phyloP scores from a whole-genome alignment of 202 grass and related monocot genomes.

The Setaria italica region DNA sequence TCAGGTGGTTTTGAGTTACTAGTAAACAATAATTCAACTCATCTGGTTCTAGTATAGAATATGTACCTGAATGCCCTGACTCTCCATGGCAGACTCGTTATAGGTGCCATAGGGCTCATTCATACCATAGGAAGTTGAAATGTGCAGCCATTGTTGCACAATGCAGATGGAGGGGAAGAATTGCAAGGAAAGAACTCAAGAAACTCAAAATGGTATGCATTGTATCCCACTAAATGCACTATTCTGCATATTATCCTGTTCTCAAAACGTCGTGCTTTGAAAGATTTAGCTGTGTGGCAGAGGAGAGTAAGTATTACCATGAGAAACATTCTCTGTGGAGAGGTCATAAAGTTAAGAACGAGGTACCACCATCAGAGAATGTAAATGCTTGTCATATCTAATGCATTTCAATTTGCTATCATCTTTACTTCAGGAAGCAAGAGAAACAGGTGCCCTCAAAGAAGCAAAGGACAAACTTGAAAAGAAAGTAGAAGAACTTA shows the following conservation, averaged over 20 bases:
- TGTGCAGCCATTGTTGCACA: slow-evolving; percentile 81
- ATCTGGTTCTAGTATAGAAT: slow-evolving; percentile 28
- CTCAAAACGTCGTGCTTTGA: background rate
- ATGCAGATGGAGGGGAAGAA: slow-evolving; percentile 94
- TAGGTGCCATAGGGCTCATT: slow-evolving; percentile 76
- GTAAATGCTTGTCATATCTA: slow-evolving; percentile 35
- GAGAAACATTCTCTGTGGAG: background rate
- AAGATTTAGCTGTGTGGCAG: background rate
- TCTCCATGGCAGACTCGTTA: slow-evolving; percentile 72
- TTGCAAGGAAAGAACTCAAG: slow-evolving; percentile 92
- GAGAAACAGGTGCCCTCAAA: slow-evolving; percentile 98
- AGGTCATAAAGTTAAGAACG: slow-evolving; percentile 18
- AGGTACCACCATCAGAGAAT: background rate
- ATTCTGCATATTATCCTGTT: slow-evolving; percentile 1
- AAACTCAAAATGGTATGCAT: slow-evolving; percentile 95
- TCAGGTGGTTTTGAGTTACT: slow-evolving; percentile 65
- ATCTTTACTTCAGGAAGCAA: slow-evolving; percentile 79
- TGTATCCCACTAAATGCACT: slow-evolving; percentile 39
- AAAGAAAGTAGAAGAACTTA: slow-evolving; percentile 99
- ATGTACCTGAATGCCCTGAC: slow-evolving; percentile 39
- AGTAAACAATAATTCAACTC: slow-evolving; percentile 27
- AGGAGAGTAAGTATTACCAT: slow-evolving; percentile 27
- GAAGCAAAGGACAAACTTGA: slow-evolving; percentile 99
- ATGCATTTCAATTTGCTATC: slow-evolving; percentile 27
- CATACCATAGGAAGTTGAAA: slow-evolving; percentile 82